Conservation (phyloP, 2,329 filamentous ascomycete species). For the Aspergillus alliaceus region DNA sequence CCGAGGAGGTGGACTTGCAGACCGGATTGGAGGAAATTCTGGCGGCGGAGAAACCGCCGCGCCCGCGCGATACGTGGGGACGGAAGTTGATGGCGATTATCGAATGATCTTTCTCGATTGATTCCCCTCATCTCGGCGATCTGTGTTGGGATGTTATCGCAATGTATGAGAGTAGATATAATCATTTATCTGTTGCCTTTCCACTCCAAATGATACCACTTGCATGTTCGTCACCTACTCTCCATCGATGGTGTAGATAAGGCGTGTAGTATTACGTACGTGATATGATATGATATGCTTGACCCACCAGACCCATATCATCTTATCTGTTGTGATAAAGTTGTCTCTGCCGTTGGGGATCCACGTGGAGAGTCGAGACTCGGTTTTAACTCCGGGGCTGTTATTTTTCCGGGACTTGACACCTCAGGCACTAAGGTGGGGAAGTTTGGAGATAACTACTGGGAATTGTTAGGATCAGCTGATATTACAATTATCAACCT, state of each 20-base stretch:
- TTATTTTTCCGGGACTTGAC: no score
- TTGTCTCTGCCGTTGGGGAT: background rate
- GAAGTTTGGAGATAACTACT: no score
- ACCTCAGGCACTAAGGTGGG: no score
- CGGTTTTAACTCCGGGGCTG: background rate
- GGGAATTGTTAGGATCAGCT: no score
- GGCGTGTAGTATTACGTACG: background rate
- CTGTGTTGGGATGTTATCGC: background rate
- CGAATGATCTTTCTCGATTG: slow-evolving; percentile 18
- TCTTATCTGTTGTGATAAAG: background rate
- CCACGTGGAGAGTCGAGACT: background rate
- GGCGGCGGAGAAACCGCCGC: slow-evolving; percentile 42
- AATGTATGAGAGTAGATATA: background rate
- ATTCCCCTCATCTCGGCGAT: background rate
- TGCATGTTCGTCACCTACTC: background rate
- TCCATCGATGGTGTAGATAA: background rate
- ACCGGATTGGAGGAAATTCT: slow-evolving; percentile 56
- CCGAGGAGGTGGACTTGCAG: slow-evolving; percentile 53
- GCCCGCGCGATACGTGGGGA: slow-evolving; percentile 33
- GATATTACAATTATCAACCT: no score
- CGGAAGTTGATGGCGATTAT: slow-evolving; percentile 31
- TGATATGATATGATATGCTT: background rate
- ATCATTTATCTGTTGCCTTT: background rate
- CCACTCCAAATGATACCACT: background rate
- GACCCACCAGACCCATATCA: background rate